Evolutionary conservation across 306 rosid genomes (phyloP).

Genomic region (Potentilla sterilis): DNA sequence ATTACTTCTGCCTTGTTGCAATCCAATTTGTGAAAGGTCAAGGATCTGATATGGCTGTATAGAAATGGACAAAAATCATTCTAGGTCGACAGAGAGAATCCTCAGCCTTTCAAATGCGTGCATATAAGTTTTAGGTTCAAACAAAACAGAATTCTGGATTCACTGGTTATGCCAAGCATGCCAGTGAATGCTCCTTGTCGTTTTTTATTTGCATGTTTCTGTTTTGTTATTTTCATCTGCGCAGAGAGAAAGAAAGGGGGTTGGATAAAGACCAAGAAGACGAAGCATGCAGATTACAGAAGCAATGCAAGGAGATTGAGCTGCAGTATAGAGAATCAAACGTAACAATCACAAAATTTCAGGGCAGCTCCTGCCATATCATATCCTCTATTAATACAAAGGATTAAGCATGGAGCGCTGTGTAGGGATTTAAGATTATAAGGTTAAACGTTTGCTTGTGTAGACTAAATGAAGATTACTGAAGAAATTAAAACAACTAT

Average conservation of each 20-base stretch:
- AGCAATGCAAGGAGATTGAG: background rate
- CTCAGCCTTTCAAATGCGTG: background rate
- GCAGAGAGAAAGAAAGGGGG: background rate
- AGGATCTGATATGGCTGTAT: background rate
- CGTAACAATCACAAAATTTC: background rate
- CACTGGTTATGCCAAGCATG: background rate
- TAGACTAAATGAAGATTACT: too few relatives aligned
- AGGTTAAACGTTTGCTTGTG: too few relatives aligned
- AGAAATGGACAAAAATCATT: conserved; percentile 4
- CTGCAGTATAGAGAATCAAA: background rate
- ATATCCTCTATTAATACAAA: background rate
- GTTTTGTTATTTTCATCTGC: background rate
- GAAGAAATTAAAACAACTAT: too few relatives aligned
- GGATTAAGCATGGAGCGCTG: background rate
- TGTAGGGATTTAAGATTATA: background rate
- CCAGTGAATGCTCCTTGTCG: conserved; percentile 20
- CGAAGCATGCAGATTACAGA: background rate
- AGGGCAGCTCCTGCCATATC: background rate
- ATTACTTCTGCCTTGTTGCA: background rate
- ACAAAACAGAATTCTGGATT: background rate
- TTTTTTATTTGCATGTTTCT: background rate
- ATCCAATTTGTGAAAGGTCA: background rate
- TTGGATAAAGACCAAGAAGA: background rate
- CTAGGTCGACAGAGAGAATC: background rate
- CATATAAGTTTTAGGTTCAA: background rate